A percentile compares a stretch with the other conserved stretches of the same genome.
Evolutionary conservation across 352 stramenopile species (phyloP).

Genomic region (Globisporangium okanoganense): DNA sequence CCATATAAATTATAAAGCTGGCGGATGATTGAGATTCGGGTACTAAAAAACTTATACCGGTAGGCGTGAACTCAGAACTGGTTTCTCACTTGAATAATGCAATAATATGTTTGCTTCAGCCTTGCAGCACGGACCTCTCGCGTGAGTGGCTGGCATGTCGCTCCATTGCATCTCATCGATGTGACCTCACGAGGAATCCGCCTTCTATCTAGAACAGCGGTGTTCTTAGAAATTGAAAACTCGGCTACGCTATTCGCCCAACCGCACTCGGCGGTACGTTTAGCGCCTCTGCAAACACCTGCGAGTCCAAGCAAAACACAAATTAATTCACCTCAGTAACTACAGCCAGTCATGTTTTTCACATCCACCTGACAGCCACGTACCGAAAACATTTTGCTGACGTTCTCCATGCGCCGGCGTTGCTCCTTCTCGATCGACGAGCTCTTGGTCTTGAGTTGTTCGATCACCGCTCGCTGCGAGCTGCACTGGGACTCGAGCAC

Average conservation of each 20-base stretch:
- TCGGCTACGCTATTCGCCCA: constrained; percentile 20
- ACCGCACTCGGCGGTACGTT: constrained; percentile 41
- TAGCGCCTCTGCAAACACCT: constrained; percentile 73
- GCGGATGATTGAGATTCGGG: too few relatives aligned
- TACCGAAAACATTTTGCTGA: constrained; percentile 76
- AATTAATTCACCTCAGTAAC: background rate
- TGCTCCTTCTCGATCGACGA: constrained; percentile 63
- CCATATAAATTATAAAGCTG: too few relatives aligned
- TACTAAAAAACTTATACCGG: too few relatives aligned
- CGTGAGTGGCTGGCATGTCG: background rate
- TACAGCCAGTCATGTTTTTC: background rate
- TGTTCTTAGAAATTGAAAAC: background rate
- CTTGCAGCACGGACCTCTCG: too few relatives aligned
- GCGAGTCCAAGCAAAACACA: background rate
- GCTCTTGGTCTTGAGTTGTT: constrained; percentile 54
- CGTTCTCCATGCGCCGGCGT: constrained; percentile 65
- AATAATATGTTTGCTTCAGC: too few relatives aligned
- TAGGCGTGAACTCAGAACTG: too few relatives aligned
- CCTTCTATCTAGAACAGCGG: too few relatives aligned
- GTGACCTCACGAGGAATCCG: too few relatives aligned
- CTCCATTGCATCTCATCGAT: too few relatives aligned
- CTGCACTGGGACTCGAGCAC: constrained; percentile 42
- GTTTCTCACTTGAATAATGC: too few relatives aligned
- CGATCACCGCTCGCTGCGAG: constrained; percentile 27
- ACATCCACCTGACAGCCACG: constrained; percentile 5